Base-by-base conservation (phyloP, 2,329 filamentous ascomycete genomes). In the Clarireedia homoeocarpa region DNA sequence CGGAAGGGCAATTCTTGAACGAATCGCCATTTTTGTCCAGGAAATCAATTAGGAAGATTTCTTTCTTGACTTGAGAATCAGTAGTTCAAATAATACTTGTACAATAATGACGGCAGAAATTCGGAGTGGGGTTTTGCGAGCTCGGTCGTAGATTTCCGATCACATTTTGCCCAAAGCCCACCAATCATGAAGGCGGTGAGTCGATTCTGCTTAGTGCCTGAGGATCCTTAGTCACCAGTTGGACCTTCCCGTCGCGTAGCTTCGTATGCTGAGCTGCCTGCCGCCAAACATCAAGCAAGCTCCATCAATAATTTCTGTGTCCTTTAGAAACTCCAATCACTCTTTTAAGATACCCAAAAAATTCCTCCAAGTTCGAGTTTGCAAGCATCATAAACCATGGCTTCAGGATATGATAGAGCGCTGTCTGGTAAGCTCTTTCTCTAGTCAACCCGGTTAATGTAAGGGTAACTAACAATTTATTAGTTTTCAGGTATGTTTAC, bases 321-420 rank as follows among this genome's bases (percentile, higher is more conserved):
- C 39, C n/a, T 23, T 57, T 49, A 54, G 57, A 61, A 59, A 27
- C 47, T 48, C 40, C 54, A 30, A 48, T 30, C 48, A 49, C 48
- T 55, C 36, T 26, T 42, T 48, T 51, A 36, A 55, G 30, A 61
- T 59, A 52, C 55, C 39, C 49, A 26, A 57, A 38, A 45, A 48
- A 45, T 51, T 48, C 15, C 52, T 53, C 51, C 48, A 46, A 44
- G 20, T 20, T 34, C 12, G 14, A 44, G 15, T 48, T 57, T 49
- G 46, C 42, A 51, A 56, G 30, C 45, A 53, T 56, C 26, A 54
- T 59, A 60, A 66, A 84, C 52, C 61, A 88, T 95, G 89, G 88
- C 91, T 74, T 96, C 91, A 69, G 92, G 92, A 76, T 99, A 99
- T 78, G 94, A 99, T 79, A 89, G 94, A 88, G 94, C 92, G 76